Conservation (phyloP, 148 eudicot genomes). For the Arbutus unedo region DNA sequence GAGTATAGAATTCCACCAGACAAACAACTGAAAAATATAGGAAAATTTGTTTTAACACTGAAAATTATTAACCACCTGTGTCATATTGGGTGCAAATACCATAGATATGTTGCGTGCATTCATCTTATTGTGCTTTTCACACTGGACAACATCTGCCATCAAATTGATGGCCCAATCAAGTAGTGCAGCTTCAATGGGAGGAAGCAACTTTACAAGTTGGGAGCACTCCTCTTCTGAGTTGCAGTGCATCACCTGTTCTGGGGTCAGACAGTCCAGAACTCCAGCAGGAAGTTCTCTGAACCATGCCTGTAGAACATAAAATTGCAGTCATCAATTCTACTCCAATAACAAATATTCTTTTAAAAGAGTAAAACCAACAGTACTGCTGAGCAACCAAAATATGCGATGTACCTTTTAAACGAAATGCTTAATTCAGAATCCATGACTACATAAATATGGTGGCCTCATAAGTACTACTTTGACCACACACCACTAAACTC, state of each 20-base stretch:
- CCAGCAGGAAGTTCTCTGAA: slow-evolving; percentile 89
- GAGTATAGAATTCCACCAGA: not conserved
- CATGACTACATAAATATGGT: not conserved
- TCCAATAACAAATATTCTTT: not conserved
- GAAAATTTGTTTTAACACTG: not conserved
- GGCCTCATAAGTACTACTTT: not conserved
- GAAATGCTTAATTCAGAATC: not conserved
- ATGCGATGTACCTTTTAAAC: not conserved
- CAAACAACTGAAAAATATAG: not conserved
- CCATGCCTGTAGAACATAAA: slow-evolving; percentile 64
- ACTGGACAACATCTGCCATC: slow-evolving; percentile 80
- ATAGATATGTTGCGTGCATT: slow-evolving; percentile 85
- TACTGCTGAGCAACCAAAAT: not conserved
- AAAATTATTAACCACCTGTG: slow-evolving; percentile 51
- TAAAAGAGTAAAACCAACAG: not conserved
- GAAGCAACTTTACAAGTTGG: slow-evolving; percentile 55
- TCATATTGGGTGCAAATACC: slow-evolving; percentile 99
- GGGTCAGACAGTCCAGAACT: slow-evolving; percentile 70
- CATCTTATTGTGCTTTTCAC: slow-evolving; percentile 78
- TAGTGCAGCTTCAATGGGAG: slow-evolving; percentile 73
- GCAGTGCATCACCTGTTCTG: slow-evolving; percentile 91
- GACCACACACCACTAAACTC: not conserved
- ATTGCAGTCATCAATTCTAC: not conserved
- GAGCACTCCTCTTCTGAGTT: slow-evolving; percentile 72
- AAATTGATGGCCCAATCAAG: slow-evolving; percentile 91